phyloP scores from a whole-genome alignment of 345 rosid genomes.

The Aurinia saxatilis region DNA sequence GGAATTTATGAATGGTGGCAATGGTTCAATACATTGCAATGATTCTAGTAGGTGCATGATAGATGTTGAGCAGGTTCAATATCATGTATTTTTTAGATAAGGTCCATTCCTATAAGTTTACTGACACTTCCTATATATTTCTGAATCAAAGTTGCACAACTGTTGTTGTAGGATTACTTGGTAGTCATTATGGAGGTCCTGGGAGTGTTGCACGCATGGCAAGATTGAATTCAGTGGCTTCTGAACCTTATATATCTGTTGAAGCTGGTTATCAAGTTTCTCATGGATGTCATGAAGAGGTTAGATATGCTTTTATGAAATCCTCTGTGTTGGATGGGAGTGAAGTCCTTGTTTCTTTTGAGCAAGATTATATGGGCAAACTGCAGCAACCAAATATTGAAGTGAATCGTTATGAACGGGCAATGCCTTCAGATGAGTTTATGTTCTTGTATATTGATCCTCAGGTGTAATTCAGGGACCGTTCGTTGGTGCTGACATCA shows the following conservation, averaged over 20 bases:
- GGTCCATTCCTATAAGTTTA: background rate
- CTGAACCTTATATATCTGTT: constrained; percentile 10
- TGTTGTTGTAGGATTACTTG: constrained; percentile 15
- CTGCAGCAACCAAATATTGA: constrained; percentile 21
- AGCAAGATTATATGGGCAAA: constrained; percentile 19
- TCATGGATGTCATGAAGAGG: constrained; percentile 18
- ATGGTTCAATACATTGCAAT: background rate
- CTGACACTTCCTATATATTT: background rate
- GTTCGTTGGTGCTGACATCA: constrained; percentile 65
- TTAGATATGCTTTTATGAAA: constrained; percentile 14
- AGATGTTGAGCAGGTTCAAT: background rate
- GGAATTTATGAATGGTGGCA: constrained; percentile 6
- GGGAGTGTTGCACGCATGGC: constrained; percentile 9
- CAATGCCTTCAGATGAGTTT: constrained; percentile 47
- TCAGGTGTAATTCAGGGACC: constrained; percentile 85
- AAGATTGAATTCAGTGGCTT: background rate
- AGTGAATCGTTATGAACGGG: constrained; percentile 19
- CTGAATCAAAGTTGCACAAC: constrained; percentile 1
- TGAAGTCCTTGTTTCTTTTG: constrained; percentile 22
- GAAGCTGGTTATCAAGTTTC: constrained; percentile 4
- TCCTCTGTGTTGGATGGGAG: constrained; percentile 17
- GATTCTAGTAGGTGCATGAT: constrained; percentile 15
- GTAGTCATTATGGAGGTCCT: background rate
- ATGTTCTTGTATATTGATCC: constrained; percentile 81
- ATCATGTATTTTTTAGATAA: background rate